phyloP scores from a whole-genome alignment of 129 eudicot genomes.

The Arctium minus region DNA sequence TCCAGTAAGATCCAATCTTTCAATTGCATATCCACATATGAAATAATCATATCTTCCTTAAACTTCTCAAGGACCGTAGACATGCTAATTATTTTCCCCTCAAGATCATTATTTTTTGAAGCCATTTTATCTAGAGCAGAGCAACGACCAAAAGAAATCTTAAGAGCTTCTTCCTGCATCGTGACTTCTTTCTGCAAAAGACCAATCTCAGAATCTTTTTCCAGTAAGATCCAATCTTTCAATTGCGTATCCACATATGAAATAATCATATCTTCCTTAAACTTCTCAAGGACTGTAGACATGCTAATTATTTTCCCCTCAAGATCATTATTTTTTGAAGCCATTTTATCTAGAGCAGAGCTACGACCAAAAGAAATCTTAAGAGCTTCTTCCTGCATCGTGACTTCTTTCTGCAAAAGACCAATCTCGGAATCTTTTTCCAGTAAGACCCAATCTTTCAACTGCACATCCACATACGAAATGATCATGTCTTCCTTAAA shows the following conservation, averaged over 20 bases:
- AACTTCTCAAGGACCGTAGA: background rate
- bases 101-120: constrained; percentile 10
- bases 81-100: background rate
- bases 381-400: constrained; percentile 22
- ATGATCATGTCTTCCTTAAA: background rate
- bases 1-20: constrained; percentile 37
- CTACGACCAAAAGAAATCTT: constrained; percentile 12
- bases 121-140: background rate
- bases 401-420: constrained; percentile 22
- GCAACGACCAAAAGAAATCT: background rate
- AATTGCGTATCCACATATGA: background rate
- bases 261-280: background rate
- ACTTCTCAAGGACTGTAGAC: constrained; percentile 18
- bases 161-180: background rate
- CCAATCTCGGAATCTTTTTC: background rate
- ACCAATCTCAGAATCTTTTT: background rate
- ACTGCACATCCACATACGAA: background rate
- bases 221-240: background rate
- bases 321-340: constrained; percentile 11
- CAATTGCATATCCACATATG: constrained; percentile 26
- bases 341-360: background rate
- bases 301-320: constrained; percentile 21
- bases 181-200: background rate
- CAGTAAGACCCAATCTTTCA: background rate
- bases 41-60: background rate